Base-by-base conservation (phyloP, 495 filamentous ascomycete species). In the Glonium stellatum region DNA sequence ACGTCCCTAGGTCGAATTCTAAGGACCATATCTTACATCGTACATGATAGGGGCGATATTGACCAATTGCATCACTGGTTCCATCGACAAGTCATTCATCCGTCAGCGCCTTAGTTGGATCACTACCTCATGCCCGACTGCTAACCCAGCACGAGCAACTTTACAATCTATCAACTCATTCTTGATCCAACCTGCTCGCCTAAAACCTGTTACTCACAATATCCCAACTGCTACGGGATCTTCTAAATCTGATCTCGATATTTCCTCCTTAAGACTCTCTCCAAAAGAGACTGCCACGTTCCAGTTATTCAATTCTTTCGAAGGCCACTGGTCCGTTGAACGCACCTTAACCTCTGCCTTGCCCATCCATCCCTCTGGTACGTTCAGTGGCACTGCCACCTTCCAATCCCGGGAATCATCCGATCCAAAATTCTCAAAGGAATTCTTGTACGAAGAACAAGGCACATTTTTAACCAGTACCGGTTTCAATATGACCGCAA, bases 141-240 rank as follows among this genome's bases (percentile, higher is more conserved):
- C 84, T 15, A 95, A 93, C 68, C 90, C 90, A 0, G 87, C 83
- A 60, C 78, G 92, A 42, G 79, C 85, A 31, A 95, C 90, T 0
- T 72, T 97, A 52, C 88, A 95, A 70, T 87, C 85, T 56, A 84
- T 97, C 41, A 95, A 97, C 73, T 85, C 86, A 41, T 95, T 89
- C 63, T 75, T 97, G 48, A 93, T 97, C 47, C 35, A 2, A 1
- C 51, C 21, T 36, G 54, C 48, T 39, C 58, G 51, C 18, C 25
- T 39, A 13, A 19, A 31, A 13, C 56, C 60, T n/a, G 27, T 31
- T 31, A 31, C 27, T 6, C 2, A 31, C 27, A 31, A 31, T 31
- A 2, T 6, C 3, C 27, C 2, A 31, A 31, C 27, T 31, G 6
- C 2, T 31, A 6, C 27, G 6, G 27, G 27, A 2, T 6, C 27